Evolutionary conservation across 1,284 basidiomycete genomes (phyloP), one percentile per base, ranked within the genome.

Genomic region (Xerocomus amazonicus): DNA sequence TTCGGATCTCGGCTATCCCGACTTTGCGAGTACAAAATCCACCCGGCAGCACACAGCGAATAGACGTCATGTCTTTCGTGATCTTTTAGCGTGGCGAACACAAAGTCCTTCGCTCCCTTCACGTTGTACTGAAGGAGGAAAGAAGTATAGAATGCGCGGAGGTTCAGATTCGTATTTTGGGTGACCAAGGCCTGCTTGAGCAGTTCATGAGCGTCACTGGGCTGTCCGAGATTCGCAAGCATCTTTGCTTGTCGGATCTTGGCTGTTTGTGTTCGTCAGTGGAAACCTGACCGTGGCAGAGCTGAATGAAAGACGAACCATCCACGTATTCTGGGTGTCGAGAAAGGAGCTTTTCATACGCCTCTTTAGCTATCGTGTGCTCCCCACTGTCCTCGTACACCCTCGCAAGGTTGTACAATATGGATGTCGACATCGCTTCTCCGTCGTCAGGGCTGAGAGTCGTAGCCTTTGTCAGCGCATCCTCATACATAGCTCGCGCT

Each of bases 321-420:
- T 97, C 94, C 40, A 92, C 80, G 65, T 96, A 97, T 70, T 97
- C 94, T 0, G 92, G 90, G 73, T 97, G 93, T 49, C 88, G 78
- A 14, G 80, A 73, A 27, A 97, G 69, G 6, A 97, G 75, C 63
- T 92, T 91, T 41, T 87, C 82, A 60, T 94, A 97, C 6, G 90
- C 90, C 57, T 88, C 87, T 53, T 79, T 84, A 9, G 93, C 92
- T 58, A 85, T 77, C 1, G 70, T 73, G 3, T 78, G 74, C 38
- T 90, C 84, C 0, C 87, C 86, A 49, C 81, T 75, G 48, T 92
- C 90, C 66, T 97, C 94, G 60, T 92, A 92, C 13, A 88, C 83
- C 50, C 92, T 75, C 0, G 87, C 94, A 14, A 96, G 80, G 63
- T 97, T 97, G 70, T 92, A 97, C 44, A 93, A 70, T 29, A 93